These are phyloP conservation scores for Penicillium parvum DNA, from an alignment of 495 filamentous ascomycete genomes.

Conservation along the genomic window DNA sequence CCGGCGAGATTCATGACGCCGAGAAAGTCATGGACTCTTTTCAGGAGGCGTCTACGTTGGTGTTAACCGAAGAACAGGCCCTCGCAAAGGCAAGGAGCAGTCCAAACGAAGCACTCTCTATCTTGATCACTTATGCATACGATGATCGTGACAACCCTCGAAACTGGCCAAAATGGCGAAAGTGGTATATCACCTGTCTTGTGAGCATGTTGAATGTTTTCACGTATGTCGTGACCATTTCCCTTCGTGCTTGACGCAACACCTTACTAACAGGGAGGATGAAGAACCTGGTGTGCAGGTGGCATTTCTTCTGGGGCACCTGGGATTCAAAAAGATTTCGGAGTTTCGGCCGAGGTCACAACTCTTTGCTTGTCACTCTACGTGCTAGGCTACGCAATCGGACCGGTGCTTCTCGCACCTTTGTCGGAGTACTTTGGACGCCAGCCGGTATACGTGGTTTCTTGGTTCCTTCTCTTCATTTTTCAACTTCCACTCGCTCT, in stretches of 20 bases:
- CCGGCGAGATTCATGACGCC: conserved; percentile 1
- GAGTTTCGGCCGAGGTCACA: conserved; percentile 38
- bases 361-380: conserved; percentile 50
- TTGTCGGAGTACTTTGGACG: conserved; percentile 63
- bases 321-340: conserved; percentile 36
- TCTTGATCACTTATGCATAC: conserved; percentile 32
- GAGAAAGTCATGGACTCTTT: conserved; percentile 15
- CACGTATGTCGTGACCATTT: conserved; percentile 23
- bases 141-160: conserved; percentile 43
- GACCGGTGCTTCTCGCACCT: conserved; percentile 57
- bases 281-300: conserved; percentile 39
- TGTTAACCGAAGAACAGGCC: conserved; percentile 27
- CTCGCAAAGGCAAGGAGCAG: conserved; percentile 21
- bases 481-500: conserved; percentile 59
- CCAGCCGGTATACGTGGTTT: conserved; percentile 51
- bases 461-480: conserved; percentile 53
- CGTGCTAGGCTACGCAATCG: conserved; percentile 49
- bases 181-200: conserved; percentile 43
- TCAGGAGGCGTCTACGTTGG: conserved; percentile 10
- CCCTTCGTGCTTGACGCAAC: too few relatives aligned
- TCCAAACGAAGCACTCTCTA: conserved; percentile 25
- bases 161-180: conserved; percentile 42
- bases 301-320: conserved; percentile 38
- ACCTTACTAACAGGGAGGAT: neutral
- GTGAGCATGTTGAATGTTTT: conserved; percentile 42